Evolutionary conservation across 768 basidiomycete genomes (phyloP), one percentile per base, ranked within the genome.

Genomic region (Mrakia frigida): DNA sequence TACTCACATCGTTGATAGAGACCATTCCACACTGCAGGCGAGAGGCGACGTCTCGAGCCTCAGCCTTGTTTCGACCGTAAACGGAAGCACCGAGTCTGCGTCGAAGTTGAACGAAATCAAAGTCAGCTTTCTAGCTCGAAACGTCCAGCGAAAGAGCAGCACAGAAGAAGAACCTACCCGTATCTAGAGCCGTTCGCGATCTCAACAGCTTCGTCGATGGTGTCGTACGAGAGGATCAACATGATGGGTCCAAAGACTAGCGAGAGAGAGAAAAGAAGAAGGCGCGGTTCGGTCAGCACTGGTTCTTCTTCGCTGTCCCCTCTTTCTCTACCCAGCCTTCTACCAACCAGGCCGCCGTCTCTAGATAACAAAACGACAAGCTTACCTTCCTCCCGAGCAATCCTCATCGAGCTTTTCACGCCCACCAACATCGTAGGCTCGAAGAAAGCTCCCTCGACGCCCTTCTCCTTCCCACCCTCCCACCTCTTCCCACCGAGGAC

Each of bases 191-290:
- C 87, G 81, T 98, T 99, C 0, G 96, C 92, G 78, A 96, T 90
- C 70, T 88, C 87, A 76, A 98, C 87, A 0, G 93, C 94, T 80
- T 97, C 91, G 2, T 94, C 91, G 50, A 94, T 84, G 21, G 87
- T 88, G 18, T 92, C 89, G 80, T 95, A 98, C 70, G 88, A 87
- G 83, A 98, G 90, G 60, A 98, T 86, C 41, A 92, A 85, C 78
- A 93, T 93, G 80, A 99, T 87, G 2, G 96, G 96, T 0, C 94
- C 96, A 82, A 99, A 99, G 59, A 97, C 92, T 94, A 71, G n/a
- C n/a, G 70, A 72, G 60, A 41, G 6, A 37, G 43, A 79, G 25
- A 9, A 79, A 43, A 23, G 21, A 21, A 33, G 53, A 23, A 33
- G n/a, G n/a, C n/a, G n/a, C n/a, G n/a, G n/a, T n/a, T 6, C 28